Conservation (phyloP, 352 stramenopile species). For the Globisporangium recalcitrans region DNA sequence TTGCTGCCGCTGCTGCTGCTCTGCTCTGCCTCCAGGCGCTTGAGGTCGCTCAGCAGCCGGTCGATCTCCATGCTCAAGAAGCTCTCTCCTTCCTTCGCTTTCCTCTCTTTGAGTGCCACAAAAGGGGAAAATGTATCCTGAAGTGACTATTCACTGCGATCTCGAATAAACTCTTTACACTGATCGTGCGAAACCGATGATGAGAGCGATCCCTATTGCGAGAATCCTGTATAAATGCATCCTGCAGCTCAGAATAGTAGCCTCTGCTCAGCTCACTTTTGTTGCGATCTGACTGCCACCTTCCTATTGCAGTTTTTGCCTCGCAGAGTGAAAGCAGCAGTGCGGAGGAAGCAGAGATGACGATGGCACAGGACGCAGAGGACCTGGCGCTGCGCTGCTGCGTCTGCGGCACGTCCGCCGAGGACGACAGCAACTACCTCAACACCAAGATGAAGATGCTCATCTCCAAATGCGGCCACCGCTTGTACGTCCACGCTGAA, state of each 20-base stretch:
- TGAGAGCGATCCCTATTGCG: too few relatives aligned
- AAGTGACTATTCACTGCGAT: not conserved
- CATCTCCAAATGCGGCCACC: slow-evolving; percentile 87
- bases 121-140: slow-evolving; percentile 3
- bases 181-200: too few relatives aligned
- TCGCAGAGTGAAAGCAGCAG: not conserved
- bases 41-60: slow-evolving; percentile 34
- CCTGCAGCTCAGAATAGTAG: not conserved
- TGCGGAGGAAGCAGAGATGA: slow-evolving; percentile 14
- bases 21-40: slow-evolving; percentile 19
- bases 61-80: slow-evolving; percentile 22
- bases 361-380: slow-evolving; percentile 45
- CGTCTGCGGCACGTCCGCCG: slow-evolving; percentile 79
- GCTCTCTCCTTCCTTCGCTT: not conserved
- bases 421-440: slow-evolving; percentile 86
- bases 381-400: slow-evolving; percentile 81
- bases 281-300: too few relatives aligned
- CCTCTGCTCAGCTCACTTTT: not conserved
- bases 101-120: not conserved
- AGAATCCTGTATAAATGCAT: slow-evolving; percentile 9
- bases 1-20: not conserved
- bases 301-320: slow-evolving; percentile 4
- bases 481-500: slow-evolving; percentile 64
- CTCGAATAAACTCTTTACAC: not conserved
- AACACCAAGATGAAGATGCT: slow-evolving; percentile 92